Percentiles rank a stretch among this genome's conserved stretches.
Evolutionary conservation across 108 stramenopile genomes (phyloP).

Genomic region (Chaetoceros muelleri): DNA sequence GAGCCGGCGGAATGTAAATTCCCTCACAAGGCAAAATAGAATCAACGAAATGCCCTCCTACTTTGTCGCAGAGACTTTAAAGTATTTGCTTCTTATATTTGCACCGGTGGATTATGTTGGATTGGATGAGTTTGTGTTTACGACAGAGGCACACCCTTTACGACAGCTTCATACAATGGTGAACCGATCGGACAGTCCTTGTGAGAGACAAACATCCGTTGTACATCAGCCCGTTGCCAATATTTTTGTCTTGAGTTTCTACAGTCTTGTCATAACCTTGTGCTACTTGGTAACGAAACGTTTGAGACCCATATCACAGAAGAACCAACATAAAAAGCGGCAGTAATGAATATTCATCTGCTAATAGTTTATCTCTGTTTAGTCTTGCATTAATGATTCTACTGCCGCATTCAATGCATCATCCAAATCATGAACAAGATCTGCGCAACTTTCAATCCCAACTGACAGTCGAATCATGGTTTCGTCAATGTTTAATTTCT

Average conservation of each 20-base stretch:
- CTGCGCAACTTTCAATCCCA: conserved; percentile 58
- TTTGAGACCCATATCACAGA: no score
- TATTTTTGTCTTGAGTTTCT: no score
- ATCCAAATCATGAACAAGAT: conserved; percentile 63
- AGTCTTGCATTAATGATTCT: conserved; percentile 9
- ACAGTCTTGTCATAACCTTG: no score
- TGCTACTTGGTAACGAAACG: no score
- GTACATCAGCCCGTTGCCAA: no score
- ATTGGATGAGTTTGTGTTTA: conserved; percentile 35
- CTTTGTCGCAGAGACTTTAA: conserved; percentile 85
- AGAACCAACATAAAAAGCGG: no score
- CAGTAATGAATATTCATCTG: no score
- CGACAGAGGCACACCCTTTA: conserved; percentile 82
- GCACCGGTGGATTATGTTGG: conserved; percentile 9
- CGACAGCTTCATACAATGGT: conserved; percentile 7
- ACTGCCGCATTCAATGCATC: conserved; percentile 38
- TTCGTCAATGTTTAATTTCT: conserved; percentile 56
- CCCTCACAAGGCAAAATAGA: neutral
- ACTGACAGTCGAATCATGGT: conserved; percentile 64
- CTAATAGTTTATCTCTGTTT: no score
- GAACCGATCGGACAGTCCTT: no score
- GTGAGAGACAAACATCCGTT: no score
- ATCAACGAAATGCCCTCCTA: conserved; percentile 78
- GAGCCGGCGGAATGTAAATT: conserved; percentile 31
- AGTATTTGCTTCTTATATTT: conserved; percentile 40